phyloP scores from a whole-genome alignment of 2,329 filamentous ascomycete species.

The Xylaria arbuscula region DNA sequence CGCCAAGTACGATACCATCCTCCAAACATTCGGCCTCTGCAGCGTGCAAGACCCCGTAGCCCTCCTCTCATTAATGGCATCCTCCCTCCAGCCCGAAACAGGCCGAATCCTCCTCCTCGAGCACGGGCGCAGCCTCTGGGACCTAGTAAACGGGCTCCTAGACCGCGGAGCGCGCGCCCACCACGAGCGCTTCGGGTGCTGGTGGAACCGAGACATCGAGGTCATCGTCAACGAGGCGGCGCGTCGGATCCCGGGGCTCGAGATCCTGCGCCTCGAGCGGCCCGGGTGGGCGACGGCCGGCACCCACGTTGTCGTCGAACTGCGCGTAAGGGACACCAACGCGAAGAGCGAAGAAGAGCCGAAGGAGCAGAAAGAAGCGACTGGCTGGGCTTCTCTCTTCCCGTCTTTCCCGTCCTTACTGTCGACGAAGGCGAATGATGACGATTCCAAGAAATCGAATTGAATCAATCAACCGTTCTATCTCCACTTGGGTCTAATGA shows the following conservation, averaged over 20 bases:
- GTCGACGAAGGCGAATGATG: constrained; percentile 10
- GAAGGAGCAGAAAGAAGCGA: constrained; percentile 22
- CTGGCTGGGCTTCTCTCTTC: constrained; percentile 30
- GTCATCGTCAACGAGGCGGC: constrained; percentile 63
- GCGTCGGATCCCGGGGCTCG: constrained; percentile 62
- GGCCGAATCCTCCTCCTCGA: constrained; percentile 72
- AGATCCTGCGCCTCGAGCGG: constrained; percentile 65
- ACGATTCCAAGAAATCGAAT: constrained; percentile 22
- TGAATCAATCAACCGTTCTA: background rate
- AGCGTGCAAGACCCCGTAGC: constrained; percentile 67
- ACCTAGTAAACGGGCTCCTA: constrained; percentile 63
- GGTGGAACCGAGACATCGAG: constrained; percentile 75
- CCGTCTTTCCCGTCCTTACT: constrained; percentile 25
- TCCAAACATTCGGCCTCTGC: constrained; percentile 74
- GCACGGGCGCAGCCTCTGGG: constrained; percentile 68
- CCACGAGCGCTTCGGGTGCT: constrained; percentile 71
- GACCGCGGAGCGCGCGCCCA: constrained; percentile 67
- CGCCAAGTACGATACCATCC: constrained; percentile 69
- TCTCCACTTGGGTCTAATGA: background rate
- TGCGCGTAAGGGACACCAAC: constrained; percentile 54
- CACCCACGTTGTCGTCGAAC: constrained; percentile 69
- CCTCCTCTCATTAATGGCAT: constrained; percentile 65
- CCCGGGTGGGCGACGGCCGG: constrained; percentile 66
- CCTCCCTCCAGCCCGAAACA: constrained; percentile 62
- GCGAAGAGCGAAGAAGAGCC: background rate